These are phyloP conservation scores for Colletotrichum sp. DNA, from an alignment of 2,329 filamentous ascomycete genomes.

Conservation along the genomic window DNA sequence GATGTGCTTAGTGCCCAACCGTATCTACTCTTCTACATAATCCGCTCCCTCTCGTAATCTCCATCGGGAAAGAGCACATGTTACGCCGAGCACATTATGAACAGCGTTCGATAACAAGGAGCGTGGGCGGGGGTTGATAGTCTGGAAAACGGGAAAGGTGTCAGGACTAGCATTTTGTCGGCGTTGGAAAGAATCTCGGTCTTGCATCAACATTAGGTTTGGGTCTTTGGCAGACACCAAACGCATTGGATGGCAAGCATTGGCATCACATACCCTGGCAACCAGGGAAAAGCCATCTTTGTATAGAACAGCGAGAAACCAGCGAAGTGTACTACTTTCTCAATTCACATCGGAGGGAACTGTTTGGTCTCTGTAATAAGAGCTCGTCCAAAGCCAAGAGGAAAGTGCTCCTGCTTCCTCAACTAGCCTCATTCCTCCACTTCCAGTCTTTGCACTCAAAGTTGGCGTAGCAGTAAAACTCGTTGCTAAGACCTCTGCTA, in stretches of 20 bases:
- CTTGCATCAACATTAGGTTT: background rate
- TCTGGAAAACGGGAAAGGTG: background rate
- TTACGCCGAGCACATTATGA: background rate
- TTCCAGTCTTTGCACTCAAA: constrained; percentile 67
- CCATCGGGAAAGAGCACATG: no score
- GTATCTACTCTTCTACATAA: constrained; percentile 89
- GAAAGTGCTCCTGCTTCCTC: background rate
- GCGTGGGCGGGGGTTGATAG: background rate
- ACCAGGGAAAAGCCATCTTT: background rate
- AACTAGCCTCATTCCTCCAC: constrained; percentile 32
- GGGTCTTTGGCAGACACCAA: background rate
- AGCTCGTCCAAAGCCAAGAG: background rate
- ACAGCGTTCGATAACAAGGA: background rate
- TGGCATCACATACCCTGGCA: background rate
- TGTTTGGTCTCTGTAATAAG: background rate
- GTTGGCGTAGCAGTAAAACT: constrained; percentile 81
- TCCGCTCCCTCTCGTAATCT: constrained; percentile 60
- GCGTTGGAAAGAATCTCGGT: constrained; percentile 18
- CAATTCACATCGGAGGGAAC: background rate
- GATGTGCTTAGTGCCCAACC: constrained; percentile 87
- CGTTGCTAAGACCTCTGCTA: constrained; percentile 76
- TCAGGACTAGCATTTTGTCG: constrained; percentile 5
- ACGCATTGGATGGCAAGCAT: constrained; percentile 1
- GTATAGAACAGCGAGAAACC: constrained; percentile 10
- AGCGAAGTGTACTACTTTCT: background rate